Percentiles rank a stretch among this genome's conserved stretches.
Conservation (phyloP, 1,139 yeast species). For the Wickerhamiella pararugosa region DNA sequence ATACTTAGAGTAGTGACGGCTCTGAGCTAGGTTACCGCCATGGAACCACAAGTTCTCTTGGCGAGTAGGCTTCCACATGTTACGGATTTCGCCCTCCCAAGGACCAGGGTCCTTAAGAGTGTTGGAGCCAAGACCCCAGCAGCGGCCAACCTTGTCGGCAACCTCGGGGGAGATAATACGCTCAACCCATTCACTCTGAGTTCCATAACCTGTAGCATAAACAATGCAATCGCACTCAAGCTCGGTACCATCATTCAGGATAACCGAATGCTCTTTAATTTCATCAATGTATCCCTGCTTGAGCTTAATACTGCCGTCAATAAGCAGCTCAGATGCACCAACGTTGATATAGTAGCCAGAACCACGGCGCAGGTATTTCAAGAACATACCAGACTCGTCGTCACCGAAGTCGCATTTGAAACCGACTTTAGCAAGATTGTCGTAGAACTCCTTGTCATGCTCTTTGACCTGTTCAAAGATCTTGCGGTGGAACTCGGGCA, state of each 20-base stretch:
- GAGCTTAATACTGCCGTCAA: slow-evolving; percentile 27
- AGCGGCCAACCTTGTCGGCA: slow-evolving; percentile 12
- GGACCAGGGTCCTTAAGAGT: slow-evolving; percentile 3
- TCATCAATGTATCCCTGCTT: slow-evolving; percentile 26
- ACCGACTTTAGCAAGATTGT: slow-evolving; percentile 25
- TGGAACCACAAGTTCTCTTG: slow-evolving; percentile 14
- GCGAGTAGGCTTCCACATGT: slow-evolving; percentile 14
- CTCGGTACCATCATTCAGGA: slow-evolving; percentile 28
- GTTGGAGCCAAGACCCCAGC: slow-evolving; percentile 19
- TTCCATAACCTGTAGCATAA: slow-evolving; percentile 33
- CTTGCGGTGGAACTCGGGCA: slow-evolving; percentile 24
- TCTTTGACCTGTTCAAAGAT: slow-evolving; percentile 23
- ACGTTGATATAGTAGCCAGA: slow-evolving; percentile 35
- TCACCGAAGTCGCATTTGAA: slow-evolving; percentile 31
- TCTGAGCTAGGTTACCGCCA: slow-evolving; percentile 15
- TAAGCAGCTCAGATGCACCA: slow-evolving; percentile 29
- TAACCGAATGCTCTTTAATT: slow-evolving; percentile 28
- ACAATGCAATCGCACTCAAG: slow-evolving; percentile 29
- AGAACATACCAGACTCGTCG: slow-evolving; percentile 31
- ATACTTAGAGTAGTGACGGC: slow-evolving; percentile 15
- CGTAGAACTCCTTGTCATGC: slow-evolving; percentile 24
- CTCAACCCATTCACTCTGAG: slow-evolving; percentile 30
- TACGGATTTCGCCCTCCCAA: slow-evolving; percentile 15
- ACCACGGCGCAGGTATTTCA: slow-evolving; percentile 29
- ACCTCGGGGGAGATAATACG: slow-evolving; percentile 26